phyloP scores from a whole-genome alignment of 1,284 basidiomycete genomes.

The Gymnopus androsaceus region DNA sequence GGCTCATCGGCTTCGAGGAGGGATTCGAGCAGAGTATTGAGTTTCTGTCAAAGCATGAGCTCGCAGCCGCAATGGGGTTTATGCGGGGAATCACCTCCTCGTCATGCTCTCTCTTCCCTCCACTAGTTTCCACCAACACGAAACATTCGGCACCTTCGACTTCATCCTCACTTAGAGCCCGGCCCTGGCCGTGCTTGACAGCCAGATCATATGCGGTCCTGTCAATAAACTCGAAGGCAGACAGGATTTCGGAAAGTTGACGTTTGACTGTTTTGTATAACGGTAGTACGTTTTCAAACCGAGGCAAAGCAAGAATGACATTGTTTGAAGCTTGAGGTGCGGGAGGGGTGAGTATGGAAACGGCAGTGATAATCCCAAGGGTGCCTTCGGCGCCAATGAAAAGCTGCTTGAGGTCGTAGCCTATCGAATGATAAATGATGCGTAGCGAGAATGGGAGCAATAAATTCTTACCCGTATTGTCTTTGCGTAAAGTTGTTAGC shows the following conservation, averaged over 20 bases:
- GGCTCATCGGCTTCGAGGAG: slow-evolving; percentile 74
- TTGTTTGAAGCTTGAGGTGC: slow-evolving; percentile 84
- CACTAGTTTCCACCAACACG: slow-evolving; percentile 93
- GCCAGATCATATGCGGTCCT: slow-evolving; percentile 86
- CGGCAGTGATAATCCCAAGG: slow-evolving; percentile 92
- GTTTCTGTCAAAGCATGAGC: slow-evolving; percentile 66
- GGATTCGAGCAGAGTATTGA: slow-evolving; percentile 78
- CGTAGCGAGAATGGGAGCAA: slow-evolving; percentile 12
- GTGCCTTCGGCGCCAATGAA: slow-evolving; percentile 99
- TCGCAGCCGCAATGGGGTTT: neutral
- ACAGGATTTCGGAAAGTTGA: slow-evolving; percentile 92
- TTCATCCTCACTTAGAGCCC: slow-evolving; percentile 66
- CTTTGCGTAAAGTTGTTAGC: slow-evolving; percentile 86
- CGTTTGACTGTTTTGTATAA: slow-evolving; percentile 68
- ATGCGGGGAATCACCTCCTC: slow-evolving; percentile 66
- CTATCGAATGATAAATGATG: slow-evolving; percentile 40
- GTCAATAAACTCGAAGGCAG: slow-evolving; percentile 98
- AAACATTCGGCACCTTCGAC: slow-evolving; percentile 85
- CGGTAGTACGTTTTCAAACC: slow-evolving; percentile 74
- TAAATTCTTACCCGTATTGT: slow-evolving; percentile 85
- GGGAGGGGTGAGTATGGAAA: slow-evolving; percentile 94
- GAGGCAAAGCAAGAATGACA: slow-evolving; percentile 74
- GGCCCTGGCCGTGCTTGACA: slow-evolving; percentile 72
- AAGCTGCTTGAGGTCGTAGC: slow-evolving; percentile 98
- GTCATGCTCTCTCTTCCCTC: slow-evolving; percentile 92